Base-by-base conservation (phyloP, 768 basidiomycete genomes). In the Piloderma croceum region DNA sequence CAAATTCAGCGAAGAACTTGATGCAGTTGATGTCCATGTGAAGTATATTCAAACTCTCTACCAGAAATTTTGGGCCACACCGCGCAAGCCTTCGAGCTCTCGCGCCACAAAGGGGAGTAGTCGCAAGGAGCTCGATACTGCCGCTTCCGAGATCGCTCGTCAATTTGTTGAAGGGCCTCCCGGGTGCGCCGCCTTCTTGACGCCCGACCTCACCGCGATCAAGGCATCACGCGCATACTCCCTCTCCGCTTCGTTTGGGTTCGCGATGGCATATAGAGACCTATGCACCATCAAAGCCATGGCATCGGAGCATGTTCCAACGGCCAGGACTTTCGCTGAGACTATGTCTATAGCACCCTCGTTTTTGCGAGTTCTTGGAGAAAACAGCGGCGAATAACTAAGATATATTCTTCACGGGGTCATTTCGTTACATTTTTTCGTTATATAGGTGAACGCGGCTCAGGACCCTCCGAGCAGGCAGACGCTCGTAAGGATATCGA, bases 191-290 rank as follows among this genome's bases (percentile, higher is more conserved):
- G 33, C 38, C 20, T 23, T 50, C 6, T 38, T 32, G n/a, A 29
- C 27, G 9, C 27, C 32, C 36, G 63, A 65, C 27, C 33, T 70
- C 17, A 63, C 70, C 6, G 58, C 71, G 35, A 49, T 81, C 18
- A 79, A 77, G 49, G 79, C 81, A 0, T 81, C 82, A 0, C 77
- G 65, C 29, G 81, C 83, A 0, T 75, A 74, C 39, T 24, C 4
- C 0, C 38, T 48, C n/a, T 46, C 46, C 1, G 22, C 46, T 6
- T 40, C 7, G 0, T 81, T 83, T 39, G 79, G 60, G 0, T 80
- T 80, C 49, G 46, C 48, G 0, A 69, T 83, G 23, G 80, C 81
- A 0, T 82, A 77, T 46, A 49, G 46, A 12, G 63, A 65, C 1
- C 48, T 83, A 1, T 79, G 77, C 46, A 36, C 32, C 4, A 74